A percentile compares a stretch with the other conserved stretches of the same genome.
Evolutionary conservation across 768 basidiomycete species (phyloP).

Genomic region (Mycena albidolilacea): DNA sequence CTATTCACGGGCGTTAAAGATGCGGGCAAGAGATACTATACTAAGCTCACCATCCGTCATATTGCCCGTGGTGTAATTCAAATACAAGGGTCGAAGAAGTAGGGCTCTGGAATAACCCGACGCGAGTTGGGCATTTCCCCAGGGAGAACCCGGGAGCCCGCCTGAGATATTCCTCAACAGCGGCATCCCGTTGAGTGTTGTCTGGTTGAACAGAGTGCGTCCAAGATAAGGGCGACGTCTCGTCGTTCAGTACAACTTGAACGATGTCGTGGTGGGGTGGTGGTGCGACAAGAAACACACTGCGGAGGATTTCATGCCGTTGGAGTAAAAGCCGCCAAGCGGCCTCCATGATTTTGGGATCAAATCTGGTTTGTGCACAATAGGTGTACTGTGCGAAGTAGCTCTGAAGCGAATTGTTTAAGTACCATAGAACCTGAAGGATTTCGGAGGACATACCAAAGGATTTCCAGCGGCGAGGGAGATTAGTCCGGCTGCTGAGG

Average conservation of each 20-base stretch:
- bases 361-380: background rate
- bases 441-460: conserved; percentile 9
- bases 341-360: conserved; percentile 6
- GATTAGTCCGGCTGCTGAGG: conserved; percentile 5
- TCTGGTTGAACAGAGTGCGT: background rate
- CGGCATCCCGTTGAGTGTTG: background rate
- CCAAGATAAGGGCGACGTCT: background rate
- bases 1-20: background rate
- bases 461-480: conserved; percentile 24
- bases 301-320: conserved; percentile 19
- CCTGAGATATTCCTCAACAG: background rate
- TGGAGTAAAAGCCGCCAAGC: conserved; percentile 11
- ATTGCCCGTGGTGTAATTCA: conserved; percentile 10
- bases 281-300: conserved; percentile 15
- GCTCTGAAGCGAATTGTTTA: conserved; percentile 4
- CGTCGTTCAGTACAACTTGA: conserved; percentile 5
- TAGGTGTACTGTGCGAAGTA: conserved; percentile 20
- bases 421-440: background rate
- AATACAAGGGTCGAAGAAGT: conserved; percentile 6
- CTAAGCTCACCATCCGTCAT: conserved; percentile 7
- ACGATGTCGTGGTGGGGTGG: conserved; percentile 19
- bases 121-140: conserved; percentile 9
- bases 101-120: conserved; percentile 6
- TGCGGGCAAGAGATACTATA: background rate
- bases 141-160: conserved; percentile 10